These are phyloP conservation scores for Biscogniauxia marginata DNA, from an alignment of 2,329 filamentous ascomycete species.

Conservation along the genomic window DNA sequence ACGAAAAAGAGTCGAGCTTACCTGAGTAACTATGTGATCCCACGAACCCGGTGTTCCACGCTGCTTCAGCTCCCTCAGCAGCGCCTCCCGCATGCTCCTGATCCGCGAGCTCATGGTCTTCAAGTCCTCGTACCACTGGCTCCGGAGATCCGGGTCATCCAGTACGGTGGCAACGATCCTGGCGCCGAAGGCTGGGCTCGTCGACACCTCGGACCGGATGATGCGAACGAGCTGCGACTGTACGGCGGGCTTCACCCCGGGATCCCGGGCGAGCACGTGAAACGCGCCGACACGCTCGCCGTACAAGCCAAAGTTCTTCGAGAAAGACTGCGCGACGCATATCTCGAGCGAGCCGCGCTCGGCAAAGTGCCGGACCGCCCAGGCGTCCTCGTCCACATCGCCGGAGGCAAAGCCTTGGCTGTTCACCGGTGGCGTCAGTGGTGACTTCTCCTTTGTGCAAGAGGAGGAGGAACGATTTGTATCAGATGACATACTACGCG, in stretches of 20 bases:
- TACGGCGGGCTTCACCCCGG: constrained; percentile 3
- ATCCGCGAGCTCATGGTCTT: constrained; percentile 35
- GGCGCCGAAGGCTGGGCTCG: constrained; percentile 30
- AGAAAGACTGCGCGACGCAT: constrained; percentile 35
- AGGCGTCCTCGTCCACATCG: constrained; percentile 33
- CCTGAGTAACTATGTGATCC: constrained; percentile 28
- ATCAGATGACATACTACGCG: constrained; percentile 30
- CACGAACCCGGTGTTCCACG: constrained; percentile 29
- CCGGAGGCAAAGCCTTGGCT: constrained; percentile 39
- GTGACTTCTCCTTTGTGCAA: background rate
- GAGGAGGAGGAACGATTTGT: background rate
- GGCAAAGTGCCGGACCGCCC: constrained; percentile 33
- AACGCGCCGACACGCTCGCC: constrained; percentile 34
- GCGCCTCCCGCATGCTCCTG: constrained; percentile 27
- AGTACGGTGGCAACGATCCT: constrained; percentile 31
- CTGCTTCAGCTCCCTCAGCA: constrained; percentile 26
- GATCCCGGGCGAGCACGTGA: constrained; percentile 15
- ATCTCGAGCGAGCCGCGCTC: constrained; percentile 19
- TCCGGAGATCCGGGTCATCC: constrained; percentile 16
- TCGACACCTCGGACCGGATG: constrained; percentile 30
- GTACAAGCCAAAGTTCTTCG: constrained; percentile 39
- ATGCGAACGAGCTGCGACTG: constrained; percentile 17
- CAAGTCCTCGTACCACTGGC: constrained; percentile 35
- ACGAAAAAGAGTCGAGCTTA: background rate
- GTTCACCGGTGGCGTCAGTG: background rate